These are phyloP conservation scores for Leptographium procerum DNA, from an alignment of 2,329 filamentous ascomycete genomes.

Conservation along the genomic window DNA sequence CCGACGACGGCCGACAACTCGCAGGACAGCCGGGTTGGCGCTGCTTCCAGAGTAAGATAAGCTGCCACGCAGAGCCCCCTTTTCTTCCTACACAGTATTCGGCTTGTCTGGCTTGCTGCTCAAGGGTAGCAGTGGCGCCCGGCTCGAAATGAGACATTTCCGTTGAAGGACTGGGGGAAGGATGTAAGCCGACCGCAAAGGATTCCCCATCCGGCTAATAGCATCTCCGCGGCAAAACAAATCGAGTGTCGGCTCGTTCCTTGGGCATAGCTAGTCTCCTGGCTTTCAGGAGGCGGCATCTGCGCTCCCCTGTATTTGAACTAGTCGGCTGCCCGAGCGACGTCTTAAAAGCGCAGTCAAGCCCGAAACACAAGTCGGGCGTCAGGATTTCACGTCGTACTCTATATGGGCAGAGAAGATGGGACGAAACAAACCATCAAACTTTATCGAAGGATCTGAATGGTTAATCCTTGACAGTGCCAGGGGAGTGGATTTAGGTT, in stretches of 20 bases:
- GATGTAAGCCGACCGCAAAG: neutral
- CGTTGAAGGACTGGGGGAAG: neutral
- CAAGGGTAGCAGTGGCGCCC: neutral
- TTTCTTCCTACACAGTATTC: neutral
- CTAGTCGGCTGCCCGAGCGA: too few relatives aligned
- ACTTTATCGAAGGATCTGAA: too few relatives aligned
- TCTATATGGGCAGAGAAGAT: neutral
- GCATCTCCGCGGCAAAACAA: neutral
- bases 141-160: neutral
- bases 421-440: neutral
- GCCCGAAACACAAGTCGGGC: too few relatives aligned
- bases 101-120: too few relatives aligned
- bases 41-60: too few relatives aligned
- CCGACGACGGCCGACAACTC: too few relatives aligned
- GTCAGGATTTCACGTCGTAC: too few relatives aligned
- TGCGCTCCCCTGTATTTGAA: neutral
- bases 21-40: too few relatives aligned
- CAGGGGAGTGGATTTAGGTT: neutral
- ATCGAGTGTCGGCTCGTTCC: neutral
- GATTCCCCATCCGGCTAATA: neutral
- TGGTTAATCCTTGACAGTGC: neutral
- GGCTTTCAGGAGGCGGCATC: neutral
- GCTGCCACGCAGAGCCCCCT: too few relatives aligned
- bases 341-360: too few relatives aligned
- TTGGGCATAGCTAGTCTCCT: neutral